Base-by-base conservation (phyloP, 179 eudicot genomes). In the Heliamphora pulchella region DNA sequence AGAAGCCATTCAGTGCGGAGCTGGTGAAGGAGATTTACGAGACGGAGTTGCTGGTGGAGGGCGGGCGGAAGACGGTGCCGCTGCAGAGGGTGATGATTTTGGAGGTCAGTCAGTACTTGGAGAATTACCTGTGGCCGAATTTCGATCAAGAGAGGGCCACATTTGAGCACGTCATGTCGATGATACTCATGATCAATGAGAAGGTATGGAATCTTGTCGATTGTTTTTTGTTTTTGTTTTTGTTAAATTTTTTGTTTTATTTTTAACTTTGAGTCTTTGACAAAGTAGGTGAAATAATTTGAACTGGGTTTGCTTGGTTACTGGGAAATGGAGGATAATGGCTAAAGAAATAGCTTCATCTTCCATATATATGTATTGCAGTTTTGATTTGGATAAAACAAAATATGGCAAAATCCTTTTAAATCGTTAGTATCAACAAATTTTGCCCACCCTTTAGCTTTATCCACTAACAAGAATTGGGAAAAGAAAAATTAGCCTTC, bases 81-180 rank as follows among this genome's bases (percentile, higher is more conserved):
- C 81, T 94, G 77, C 98, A 93, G 83, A 87, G 97, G 82, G 98
- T 93, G 62, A 95, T 95, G 97, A 88, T 95, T 67, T 76, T 95
- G 84, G 98, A 95, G 81, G 97, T 95, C 46, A 95, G 98, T 63
- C 98, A 95, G 91, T 95, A 93, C 81, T 84, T 95, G 85, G 98
- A 95, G 95, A 95, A 91, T 75, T 95, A 95, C 77, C 86, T 95
- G 14, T 93, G 93, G 97, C 95, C 94, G 2, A 83, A 91, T 87
- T 95, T 95, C 44, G 89, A 89, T 64, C 91, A 92, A 0, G 86
- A 87, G 43, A 86, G 83, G 20, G 88, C 95, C 0, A 78, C 83
- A 7, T 95, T 95, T 57, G 95, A 95, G 93, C 98, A 95, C 79
- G 89, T 93, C 59, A 93, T 95, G 97, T 89, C 94, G 10, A 95